These are phyloP conservation scores for Penicillium parvum DNA, from an alignment of 495 filamentous ascomycete genomes.

Conservation along the genomic window DNA sequence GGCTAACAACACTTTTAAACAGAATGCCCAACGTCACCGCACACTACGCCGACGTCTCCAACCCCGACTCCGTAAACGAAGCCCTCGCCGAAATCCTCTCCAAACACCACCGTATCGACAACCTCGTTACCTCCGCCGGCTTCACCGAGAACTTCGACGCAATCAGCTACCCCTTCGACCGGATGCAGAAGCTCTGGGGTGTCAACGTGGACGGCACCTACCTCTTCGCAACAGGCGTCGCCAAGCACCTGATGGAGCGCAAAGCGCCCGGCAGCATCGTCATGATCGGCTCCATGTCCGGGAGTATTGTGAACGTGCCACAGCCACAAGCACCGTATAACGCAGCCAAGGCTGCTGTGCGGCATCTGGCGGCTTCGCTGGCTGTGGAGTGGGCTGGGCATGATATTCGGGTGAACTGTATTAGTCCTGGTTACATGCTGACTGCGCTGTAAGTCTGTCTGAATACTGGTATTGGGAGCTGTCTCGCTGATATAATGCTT, in stretches of 20 bases:
- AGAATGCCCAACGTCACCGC: constrained; percentile 80
- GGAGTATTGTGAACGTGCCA: constrained; percentile 86
- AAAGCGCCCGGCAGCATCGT: constrained; percentile 79
- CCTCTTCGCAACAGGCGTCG: constrained; percentile 77
- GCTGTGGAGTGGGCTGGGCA: constrained; percentile 86
- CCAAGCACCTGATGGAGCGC: constrained; percentile 83
- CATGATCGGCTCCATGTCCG: constrained; percentile 94
- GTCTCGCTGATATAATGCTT: constrained; percentile 14
- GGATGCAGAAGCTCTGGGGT: constrained; percentile 85
- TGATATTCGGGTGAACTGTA: constrained; percentile 85
- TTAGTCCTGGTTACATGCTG: constrained; percentile 90
- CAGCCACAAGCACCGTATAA: constrained; percentile 94
- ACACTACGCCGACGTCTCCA: constrained; percentile 83
- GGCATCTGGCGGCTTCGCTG: constrained; percentile 73
- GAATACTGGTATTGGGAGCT: constrained; percentile 26
- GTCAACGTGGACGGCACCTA: constrained; percentile 96
- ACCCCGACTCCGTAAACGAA: constrained; percentile 66
- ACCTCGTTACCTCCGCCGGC: constrained; percentile 90
- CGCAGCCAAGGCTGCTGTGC: constrained; percentile 81
- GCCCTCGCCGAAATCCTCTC: constrained; percentile 65
- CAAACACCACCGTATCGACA: constrained; percentile 77
- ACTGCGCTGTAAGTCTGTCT: constrained; percentile 66
- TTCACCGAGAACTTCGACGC: constrained; percentile 96
- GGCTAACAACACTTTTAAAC: background rate
- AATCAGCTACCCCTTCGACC: constrained; percentile 79